Evolutionary conservation across 805 yeast species (phyloP), one percentile per base, ranked within the genome.

Genomic region (Deakozyma indianensis): DNA sequence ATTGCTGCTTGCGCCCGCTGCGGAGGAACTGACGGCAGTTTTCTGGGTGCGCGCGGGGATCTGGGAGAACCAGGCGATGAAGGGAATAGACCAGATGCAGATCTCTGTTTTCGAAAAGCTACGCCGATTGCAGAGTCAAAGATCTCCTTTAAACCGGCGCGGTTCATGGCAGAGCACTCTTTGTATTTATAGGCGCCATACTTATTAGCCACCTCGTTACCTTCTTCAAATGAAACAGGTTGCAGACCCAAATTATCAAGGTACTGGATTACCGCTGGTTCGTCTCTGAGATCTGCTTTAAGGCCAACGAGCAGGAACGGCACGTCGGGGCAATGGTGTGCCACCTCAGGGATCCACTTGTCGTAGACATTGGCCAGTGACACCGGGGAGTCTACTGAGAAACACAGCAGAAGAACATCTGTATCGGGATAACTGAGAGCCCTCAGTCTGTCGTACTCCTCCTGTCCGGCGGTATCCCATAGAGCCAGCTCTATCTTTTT

Each of bases 391-490:
- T 79, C 80, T 23, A 85, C 69, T 1, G 90, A 67, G 60, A 83
- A 88, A 48, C 95, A 87, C 5, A 86, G 67, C 47, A 88, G 65
- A 16, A 86, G 61, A 1, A 86, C 65, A 59, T 85, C 83, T 2
- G 80, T 83, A 53, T 83, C 94, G 3, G 88, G 80, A 57, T 85
- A 85, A 40, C 82, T 71, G 42, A 86, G 66, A 1, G 94, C 92
- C 49, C 95, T 68, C 46, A 84, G 64, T 45, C 94, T 66, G 58
- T 80, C 88, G 57, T 82, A 83, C 59, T 83, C 92, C 61, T 84
- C 94, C 62, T 83, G 92, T 2, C 94, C 92, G 0, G 94, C 94
- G 0, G 94, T 83, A 58, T 85, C 95, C 94, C 94, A 84, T 24
- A 84, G 61, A 0, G 85, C 83, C 52, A 85, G 62, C 56, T 80